Evolutionary conservation across 768 basidiomycete genomes (phyloP).

Genomic region (Trametes cinnabarina): DNA sequence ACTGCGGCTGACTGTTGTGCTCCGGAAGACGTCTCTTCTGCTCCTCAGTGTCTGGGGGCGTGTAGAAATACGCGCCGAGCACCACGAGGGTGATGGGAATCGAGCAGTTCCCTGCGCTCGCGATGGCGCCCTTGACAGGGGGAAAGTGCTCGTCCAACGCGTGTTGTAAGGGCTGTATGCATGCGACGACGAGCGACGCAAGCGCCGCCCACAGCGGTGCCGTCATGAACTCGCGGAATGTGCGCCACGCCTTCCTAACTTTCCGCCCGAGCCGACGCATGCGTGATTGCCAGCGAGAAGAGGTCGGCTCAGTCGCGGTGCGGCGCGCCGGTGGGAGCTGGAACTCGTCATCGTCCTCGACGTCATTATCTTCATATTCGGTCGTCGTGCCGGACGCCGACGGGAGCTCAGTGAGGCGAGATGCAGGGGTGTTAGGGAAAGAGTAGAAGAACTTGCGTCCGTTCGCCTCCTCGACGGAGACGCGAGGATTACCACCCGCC

Average conservation of each 20-base stretch:
- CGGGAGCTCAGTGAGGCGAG: constrained; percentile 6
- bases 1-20: constrained; percentile 17
- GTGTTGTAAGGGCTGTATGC: constrained; percentile 72
- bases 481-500: constrained; percentile 8
- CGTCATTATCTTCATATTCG: constrained; percentile 24
- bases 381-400: constrained; percentile 17
- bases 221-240: constrained; percentile 77
- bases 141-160: constrained; percentile 60
- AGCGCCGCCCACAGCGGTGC: constrained; percentile 83
- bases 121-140: constrained; percentile 67
- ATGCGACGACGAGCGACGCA: constrained; percentile 72
- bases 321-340: constrained; percentile 17
- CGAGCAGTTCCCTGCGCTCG: constrained; percentile 68
- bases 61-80: constrained; percentile 89
- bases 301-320: constrained; percentile 20
- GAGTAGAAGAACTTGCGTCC: constrained; percentile 52
- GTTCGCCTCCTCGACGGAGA: constrained; percentile 19
- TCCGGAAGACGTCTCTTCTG: constrained; percentile 14
- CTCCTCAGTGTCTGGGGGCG: constrained; percentile 32
- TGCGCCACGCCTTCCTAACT: constrained; percentile 33
- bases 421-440: constrained; percentile 57
- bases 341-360: constrained; percentile 23
- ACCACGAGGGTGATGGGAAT: constrained; percentile 90
- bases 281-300: constrained; percentile 26
- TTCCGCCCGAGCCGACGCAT: constrained; percentile 28